Evolutionary conservation across 192 early-diverging fungal genomes (phyloP).

Genomic region (Backusella mclennaniae): DNA sequence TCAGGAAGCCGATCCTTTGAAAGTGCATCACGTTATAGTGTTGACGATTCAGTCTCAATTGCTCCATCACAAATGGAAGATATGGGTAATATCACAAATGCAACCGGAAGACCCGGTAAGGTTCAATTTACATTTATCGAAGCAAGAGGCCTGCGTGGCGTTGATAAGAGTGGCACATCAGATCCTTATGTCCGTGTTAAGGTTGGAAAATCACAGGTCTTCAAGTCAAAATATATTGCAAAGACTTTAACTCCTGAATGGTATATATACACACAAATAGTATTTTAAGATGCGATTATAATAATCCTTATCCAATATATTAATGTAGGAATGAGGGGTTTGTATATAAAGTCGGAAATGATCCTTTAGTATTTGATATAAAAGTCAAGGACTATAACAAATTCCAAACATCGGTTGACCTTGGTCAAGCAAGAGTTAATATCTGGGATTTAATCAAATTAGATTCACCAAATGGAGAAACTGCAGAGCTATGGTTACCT

Average conservation of each 20-base stretch:
- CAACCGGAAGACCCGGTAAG: conserved; percentile 8
- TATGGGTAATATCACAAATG: neutral
- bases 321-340: conserved; percentile 22
- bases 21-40: neutral
- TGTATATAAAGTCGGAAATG: neutral
- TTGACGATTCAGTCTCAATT: conserved; percentile 5
- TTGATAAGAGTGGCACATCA: conserved; percentile 40
- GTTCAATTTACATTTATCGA: conserved; percentile 41
- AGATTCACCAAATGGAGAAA: neutral
- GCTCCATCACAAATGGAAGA: neutral
- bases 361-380: conserved; percentile 26
- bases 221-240: conserved; percentile 26
- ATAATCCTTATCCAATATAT: neutral
- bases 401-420: conserved; percentile 4
- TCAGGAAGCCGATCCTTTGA: neutral
- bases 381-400: conserved; percentile 29
- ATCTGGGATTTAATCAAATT: conserved; percentile 31
- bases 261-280: conserved; percentile 9
- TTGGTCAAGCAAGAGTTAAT: conserved; percentile 20
- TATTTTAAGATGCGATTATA: neutral
- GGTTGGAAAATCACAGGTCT: neutral
- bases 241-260: conserved; percentile 32
- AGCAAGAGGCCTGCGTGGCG: conserved; percentile 50
- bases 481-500: conserved; percentile 16
- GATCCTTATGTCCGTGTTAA: conserved; percentile 22